Conservation (phyloP, 768 basidiomycete species). For the Boletus coccyginus region DNA sequence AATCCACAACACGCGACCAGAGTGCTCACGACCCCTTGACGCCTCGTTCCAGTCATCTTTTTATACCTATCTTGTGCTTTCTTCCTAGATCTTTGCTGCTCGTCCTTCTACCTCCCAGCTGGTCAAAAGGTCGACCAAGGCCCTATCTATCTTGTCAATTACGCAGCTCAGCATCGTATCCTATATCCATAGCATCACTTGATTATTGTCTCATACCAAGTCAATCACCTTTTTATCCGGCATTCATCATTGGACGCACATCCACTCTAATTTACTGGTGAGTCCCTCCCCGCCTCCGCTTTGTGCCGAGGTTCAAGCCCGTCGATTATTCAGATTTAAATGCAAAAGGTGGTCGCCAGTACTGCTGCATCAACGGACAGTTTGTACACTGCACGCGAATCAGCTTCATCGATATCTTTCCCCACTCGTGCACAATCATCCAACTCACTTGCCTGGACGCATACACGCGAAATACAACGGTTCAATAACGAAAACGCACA, state of each 20-base stretch:
- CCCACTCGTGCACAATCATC: slow-evolving; percentile 31
- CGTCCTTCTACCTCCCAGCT: slow-evolving; percentile 34
- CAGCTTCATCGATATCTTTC: slow-evolving; percentile 31
- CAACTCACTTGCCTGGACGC: slow-evolving; percentile 47
- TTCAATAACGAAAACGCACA: slow-evolving; percentile 35
- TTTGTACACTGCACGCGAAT: slow-evolving; percentile 37
- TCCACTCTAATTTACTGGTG: slow-evolving; percentile 48
- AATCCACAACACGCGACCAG: slow-evolving; percentile 39
- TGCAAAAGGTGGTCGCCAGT: slow-evolving; percentile 68
- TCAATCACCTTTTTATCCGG: slow-evolving; percentile 45
- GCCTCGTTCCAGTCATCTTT: slow-evolving; percentile 43
- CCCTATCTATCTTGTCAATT: slow-evolving; percentile 39
- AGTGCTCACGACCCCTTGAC: slow-evolving; percentile 58
- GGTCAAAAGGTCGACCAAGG: slow-evolving; percentile 37
- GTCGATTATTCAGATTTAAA: slow-evolving; percentile 47
- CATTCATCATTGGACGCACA: slow-evolving; percentile 43
- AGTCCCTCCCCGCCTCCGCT: slow-evolving; percentile 21
- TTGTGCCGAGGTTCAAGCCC: slow-evolving; percentile 21
- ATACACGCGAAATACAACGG: slow-evolving; percentile 40
- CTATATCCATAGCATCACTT: slow-evolving; percentile 43
- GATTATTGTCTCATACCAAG: slow-evolving; percentile 47
- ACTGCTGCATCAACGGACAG: slow-evolving; percentile 40
- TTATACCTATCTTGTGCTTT: slow-evolving; percentile 54
- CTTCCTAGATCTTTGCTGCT: slow-evolving; percentile 38
- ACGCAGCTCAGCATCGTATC: slow-evolving; percentile 39